phyloP scores from a whole-genome alignment of 1,139 yeast genomes.

The Scheffersomyces insectosa region DNA sequence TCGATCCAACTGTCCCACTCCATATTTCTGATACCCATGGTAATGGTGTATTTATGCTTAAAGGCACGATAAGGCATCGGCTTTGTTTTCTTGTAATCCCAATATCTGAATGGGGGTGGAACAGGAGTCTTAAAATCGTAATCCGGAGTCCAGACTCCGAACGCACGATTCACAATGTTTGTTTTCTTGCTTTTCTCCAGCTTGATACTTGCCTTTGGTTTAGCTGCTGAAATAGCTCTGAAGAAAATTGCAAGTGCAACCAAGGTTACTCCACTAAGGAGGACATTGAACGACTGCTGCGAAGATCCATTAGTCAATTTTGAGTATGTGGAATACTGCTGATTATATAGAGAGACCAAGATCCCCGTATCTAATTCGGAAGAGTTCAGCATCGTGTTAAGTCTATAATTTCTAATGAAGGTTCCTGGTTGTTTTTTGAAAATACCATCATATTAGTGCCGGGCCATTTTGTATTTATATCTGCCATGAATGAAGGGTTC shows the following conservation, averaged over 20 bases:
- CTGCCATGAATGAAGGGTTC: not conserved
- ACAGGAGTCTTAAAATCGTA: slow-evolving; percentile 44
- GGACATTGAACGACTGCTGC: slow-evolving; percentile 4
- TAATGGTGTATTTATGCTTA: slow-evolving; percentile 53
- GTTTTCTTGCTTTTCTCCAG: not conserved
- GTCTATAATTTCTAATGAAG: not conserved
- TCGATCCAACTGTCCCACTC: slow-evolving; percentile 64
- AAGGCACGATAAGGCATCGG: slow-evolving; percentile 67
- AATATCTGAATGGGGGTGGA: slow-evolving; percentile 47
- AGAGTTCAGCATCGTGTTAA: not conserved
- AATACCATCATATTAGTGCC: no score
- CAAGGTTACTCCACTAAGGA: slow-evolving; percentile 4
- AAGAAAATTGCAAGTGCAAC: not conserved
- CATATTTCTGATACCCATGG: slow-evolving; percentile 69
- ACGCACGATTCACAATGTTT: slow-evolving; percentile 32
- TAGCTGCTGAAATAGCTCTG: not conserved
- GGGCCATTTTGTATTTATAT: no score
- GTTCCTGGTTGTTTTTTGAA: not conserved
- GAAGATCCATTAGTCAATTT: slow-evolving; percentile 4
- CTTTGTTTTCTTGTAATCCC: slow-evolving; percentile 51
- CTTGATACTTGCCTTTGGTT: not conserved
- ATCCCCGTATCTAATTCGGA: slow-evolving; percentile 2
- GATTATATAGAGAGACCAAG: slow-evolving; percentile 5
- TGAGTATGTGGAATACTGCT: slow-evolving; percentile 5
- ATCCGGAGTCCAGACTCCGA: slow-evolving; percentile 56